Conservation (phyloP, 345 rosid species). For the Erucastrum elatum region DNA sequence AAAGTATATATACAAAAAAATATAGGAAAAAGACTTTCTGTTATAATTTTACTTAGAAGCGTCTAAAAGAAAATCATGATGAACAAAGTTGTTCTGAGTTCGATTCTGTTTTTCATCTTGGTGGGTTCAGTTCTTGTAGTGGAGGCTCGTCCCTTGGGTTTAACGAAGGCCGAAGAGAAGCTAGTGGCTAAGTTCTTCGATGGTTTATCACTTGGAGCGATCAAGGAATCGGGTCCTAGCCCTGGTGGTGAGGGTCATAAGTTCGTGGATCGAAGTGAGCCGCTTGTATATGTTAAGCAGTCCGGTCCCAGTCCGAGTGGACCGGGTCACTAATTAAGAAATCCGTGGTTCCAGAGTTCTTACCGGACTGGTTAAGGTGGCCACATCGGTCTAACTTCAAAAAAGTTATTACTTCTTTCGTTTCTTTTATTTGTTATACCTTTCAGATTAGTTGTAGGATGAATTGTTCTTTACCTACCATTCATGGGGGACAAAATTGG, state of each 20-base stretch:
- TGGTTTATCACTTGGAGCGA: constrained; percentile 49
- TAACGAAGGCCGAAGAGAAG: constrained; percentile 27
- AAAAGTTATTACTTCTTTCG: neutral
- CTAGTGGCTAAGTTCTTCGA: constrained; percentile 43
- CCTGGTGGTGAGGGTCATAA: constrained; percentile 52
- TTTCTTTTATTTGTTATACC: constrained; percentile 1
- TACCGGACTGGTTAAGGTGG: constrained; percentile 4
- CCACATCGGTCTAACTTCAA: neutral
- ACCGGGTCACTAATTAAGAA: constrained; percentile 38
- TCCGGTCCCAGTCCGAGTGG: constrained; percentile 46
- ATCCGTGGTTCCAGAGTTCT: neutral
- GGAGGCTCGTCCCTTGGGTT: constrained; percentile 50
- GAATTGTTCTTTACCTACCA: neutral
- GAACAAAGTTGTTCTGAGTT: constrained; percentile 27
- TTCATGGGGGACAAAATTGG: neutral
- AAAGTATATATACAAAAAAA: neutral
- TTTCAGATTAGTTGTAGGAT: neutral
- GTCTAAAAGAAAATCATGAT: constrained; percentile 38
- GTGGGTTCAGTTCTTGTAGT: constrained; percentile 25
- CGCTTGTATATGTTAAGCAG: constrained; percentile 37
- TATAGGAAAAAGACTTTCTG: neutral
- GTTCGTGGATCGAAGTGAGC: constrained; percentile 19
- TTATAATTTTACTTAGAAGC: neutral
- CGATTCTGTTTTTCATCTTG: constrained; percentile 32
- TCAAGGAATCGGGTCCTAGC: constrained; percentile 54